phyloP scores from a whole-genome alignment of 78 protist genomes.

The Tieghemostelium lacteum region DNA sequence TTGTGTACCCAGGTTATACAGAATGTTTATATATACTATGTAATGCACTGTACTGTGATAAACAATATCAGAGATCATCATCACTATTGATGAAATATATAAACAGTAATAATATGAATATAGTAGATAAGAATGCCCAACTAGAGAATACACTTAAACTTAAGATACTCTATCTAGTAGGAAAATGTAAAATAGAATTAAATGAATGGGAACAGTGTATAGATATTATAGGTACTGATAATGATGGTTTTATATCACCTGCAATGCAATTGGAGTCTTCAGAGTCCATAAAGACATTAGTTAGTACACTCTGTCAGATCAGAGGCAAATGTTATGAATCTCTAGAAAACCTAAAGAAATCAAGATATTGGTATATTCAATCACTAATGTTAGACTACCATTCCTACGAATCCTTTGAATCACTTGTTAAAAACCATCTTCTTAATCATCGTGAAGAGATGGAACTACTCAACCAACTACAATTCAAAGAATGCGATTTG shows the following conservation, averaged over 20 bases:
- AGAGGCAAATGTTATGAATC: constrained; percentile 59
- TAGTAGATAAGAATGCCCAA: not conserved
- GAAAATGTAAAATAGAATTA: constrained; percentile 27
- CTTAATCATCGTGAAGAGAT: constrained; percentile 38
- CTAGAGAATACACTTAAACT: not conserved
- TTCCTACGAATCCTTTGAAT: constrained; percentile 69
- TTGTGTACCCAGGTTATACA: not conserved
- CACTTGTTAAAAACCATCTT: constrained; percentile 39
- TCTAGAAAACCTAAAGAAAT: constrained; percentile 66
- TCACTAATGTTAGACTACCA: constrained; percentile 44
- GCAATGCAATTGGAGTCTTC: not conserved
- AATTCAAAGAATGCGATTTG: constrained; percentile 9
- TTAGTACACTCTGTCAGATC: constrained; percentile 12
- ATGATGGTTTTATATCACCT: not conserved
- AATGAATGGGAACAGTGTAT: constrained; percentile 20
- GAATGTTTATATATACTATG: constrained; percentile 26
- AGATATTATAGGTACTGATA: constrained; percentile 16
- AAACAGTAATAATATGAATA: not conserved
- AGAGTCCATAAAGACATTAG: constrained; percentile 4
- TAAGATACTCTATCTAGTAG: constrained; percentile 33
- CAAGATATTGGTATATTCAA: constrained; percentile 66
- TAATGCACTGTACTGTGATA: constrained; percentile 49
- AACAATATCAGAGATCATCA: constrained; percentile 60
- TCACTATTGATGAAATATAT: constrained; percentile 13
- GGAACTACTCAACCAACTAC: constrained; percentile 15